Evolutionary conservation across 805 yeast species (phyloP).

Genomic region (Barnettozyma sucrosica): DNA sequence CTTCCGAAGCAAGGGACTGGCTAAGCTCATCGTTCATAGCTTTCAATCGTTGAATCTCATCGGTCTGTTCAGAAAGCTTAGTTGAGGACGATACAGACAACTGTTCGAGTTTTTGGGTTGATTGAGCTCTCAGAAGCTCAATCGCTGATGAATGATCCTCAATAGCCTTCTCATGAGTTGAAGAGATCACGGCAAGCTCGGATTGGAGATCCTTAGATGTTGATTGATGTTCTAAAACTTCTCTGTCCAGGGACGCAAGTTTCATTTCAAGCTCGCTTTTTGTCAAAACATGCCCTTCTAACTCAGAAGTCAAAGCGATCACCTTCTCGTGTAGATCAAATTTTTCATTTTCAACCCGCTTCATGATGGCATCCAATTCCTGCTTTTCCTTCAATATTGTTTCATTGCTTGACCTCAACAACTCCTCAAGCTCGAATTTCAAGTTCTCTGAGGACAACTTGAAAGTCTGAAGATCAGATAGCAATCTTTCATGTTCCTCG

Average conservation of each 20-base stretch:
- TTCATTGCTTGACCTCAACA: neutral
- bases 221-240: conserved; percentile 1
- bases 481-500: conserved; percentile 9
- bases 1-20: neutral
- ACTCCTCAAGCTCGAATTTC: neutral
- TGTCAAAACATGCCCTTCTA: conserved; percentile 1
- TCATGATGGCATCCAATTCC: neutral
- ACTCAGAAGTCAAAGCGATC: neutral
- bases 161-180: conserved; percentile 3
- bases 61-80: neutral
- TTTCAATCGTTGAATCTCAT: conserved; percentile 5
- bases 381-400: neutral
- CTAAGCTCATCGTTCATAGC: conserved; percentile 1
- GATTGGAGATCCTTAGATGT: conserved; percentile 1
- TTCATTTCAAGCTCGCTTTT: conserved; percentile 4
- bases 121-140: conserved; percentile 3
- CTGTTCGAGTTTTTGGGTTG: conserved; percentile 3
- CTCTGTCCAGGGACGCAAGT: neutral
- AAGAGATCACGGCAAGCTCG: neutral
- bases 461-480: conserved; percentile 4
- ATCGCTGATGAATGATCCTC: conserved; percentile 2
- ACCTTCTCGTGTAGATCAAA: neutral
- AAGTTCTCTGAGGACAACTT: neutral
- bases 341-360: conserved; percentile 1
- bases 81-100: conserved; percentile 2